Evolutionary conservation across 805 yeast genomes (phyloP).

Genomic region (Clavispora vitiphila): DNA sequence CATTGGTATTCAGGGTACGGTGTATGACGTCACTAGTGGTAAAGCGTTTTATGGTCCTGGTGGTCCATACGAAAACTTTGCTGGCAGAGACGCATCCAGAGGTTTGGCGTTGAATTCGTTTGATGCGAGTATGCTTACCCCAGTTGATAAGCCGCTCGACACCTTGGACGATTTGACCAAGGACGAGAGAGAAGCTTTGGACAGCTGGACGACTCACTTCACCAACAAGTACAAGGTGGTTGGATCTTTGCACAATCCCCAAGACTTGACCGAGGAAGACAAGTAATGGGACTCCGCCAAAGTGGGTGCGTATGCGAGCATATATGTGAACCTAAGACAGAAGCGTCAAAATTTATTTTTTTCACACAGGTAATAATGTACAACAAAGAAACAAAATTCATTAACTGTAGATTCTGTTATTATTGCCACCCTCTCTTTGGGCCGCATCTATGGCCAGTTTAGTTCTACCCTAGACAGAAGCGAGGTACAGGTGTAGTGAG

Average conservation of each 20-base stretch:
- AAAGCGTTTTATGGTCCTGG: conserved; percentile 91
- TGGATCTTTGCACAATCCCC: conserved; percentile 53
- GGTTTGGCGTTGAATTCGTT: conserved; percentile 88
- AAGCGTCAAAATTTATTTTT: no score
- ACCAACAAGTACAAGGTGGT: conserved; percentile 74
- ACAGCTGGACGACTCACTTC: conserved; percentile 84
- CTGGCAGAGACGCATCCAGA: conserved; percentile 92
- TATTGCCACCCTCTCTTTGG: no score
- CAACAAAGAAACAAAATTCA: neutral
- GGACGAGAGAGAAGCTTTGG: conserved; percentile 61
- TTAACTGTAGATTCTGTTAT: no score
- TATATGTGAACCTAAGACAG: no score
- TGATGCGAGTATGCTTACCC: conserved; percentile 59
- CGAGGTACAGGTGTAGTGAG: neutral
- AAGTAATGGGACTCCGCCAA: neutral
- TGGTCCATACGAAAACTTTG: conserved; percentile 91
- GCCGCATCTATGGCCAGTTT: no score
- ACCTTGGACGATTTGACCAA: conserved; percentile 53
- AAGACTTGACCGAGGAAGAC: conserved; percentile 1
- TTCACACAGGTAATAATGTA: neutral
- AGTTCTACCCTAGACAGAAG: neutral
- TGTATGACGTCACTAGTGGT: conserved; percentile 77
- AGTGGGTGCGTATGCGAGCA: no score
- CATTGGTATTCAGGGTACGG: conserved; percentile 80
- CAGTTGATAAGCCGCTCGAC: conserved; percentile 77